A percentile compares a stretch with the other conserved stretches of the same genome.
Evolutionary conservation across 768 basidiomycete species (phyloP).

Genomic region (Hypholoma fasciculare): DNA sequence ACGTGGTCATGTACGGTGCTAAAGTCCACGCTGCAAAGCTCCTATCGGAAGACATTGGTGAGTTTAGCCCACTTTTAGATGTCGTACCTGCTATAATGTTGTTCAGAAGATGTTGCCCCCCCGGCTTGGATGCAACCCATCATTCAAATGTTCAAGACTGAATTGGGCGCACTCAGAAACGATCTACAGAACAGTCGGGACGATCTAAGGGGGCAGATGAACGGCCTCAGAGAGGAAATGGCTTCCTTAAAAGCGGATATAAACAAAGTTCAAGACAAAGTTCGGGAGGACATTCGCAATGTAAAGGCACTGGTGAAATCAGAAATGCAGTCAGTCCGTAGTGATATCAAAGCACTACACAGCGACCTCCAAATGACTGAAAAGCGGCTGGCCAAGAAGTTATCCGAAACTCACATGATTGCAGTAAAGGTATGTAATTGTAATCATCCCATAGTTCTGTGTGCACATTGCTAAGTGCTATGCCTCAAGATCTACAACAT

Average conservation of each 20-base stretch:
- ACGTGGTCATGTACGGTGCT: not conserved
- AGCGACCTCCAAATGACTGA: not conserved
- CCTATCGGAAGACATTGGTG: not conserved
- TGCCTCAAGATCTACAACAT: not conserved
- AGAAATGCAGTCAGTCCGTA: not conserved
- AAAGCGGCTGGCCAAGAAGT: not conserved
- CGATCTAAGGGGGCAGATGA: not conserved
- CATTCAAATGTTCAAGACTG: not conserved
- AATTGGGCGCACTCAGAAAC: too few species aligned
- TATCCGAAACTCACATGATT: not conserved
- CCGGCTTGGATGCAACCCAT: not conserved
- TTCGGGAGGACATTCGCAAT: too few species aligned
- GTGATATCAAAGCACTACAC: not conserved
- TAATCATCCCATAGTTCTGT: not conserved
- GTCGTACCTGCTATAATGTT: not conserved
- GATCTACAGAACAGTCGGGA: not conserved
- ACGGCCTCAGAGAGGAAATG: not conserved
- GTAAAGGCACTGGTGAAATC: too few species aligned
- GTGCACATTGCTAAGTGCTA: not conserved
- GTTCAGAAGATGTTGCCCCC: not conserved
- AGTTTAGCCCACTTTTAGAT: not conserved
- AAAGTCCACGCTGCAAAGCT: not conserved
- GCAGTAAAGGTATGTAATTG: not conserved
- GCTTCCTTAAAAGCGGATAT: too few species aligned
- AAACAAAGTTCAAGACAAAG: not conserved